A percentile compares a stretch with the other conserved stretches of the same genome.
Conservation (phyloP, 345 rosid species). For the Populus ilicifolia region DNA sequence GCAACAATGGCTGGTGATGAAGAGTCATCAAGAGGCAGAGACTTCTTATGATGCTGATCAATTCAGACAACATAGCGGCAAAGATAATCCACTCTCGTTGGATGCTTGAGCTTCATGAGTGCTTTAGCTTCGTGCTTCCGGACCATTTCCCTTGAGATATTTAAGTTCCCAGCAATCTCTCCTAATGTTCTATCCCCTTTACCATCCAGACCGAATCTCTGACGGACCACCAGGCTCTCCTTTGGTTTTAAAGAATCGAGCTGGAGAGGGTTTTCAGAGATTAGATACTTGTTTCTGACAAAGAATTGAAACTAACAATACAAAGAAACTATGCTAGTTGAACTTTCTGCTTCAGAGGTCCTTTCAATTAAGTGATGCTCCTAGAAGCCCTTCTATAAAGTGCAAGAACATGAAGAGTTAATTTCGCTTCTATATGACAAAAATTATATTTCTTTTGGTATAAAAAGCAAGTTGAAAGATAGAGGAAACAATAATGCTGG, state of each 20-base stretch:
- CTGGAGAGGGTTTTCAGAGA: slow-evolving; percentile 31
- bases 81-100: slow-evolving; percentile 78
- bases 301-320: not conserved
- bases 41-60: not conserved
- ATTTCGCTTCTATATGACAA: not conserved
- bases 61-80: slow-evolving; percentile 61
- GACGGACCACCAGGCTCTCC: slow-evolving; percentile 91
- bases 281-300: not conserved
- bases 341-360: not conserved
- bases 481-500: not conserved
- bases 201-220: slow-evolving; percentile 89
- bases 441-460: not conserved
- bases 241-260: slow-evolving; percentile 89
- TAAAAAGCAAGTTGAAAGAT: not conserved
- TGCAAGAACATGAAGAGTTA: not conserved
- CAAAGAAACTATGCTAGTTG: not conserved
- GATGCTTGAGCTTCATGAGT: slow-evolving; percentile 95
- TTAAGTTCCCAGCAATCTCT: slow-evolving; percentile 87
- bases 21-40: not conserved
- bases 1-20: not conserved
- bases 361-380: not conserved
- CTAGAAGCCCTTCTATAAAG: not conserved
- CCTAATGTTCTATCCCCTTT: slow-evolving; percentile 90
- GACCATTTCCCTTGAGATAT: slow-evolving; percentile 96
- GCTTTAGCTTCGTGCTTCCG: slow-evolving; percentile 95